Evolutionary conservation across 495 filamentous ascomycete genomes (phyloP).

Genomic region (Apodospora peruviana): DNA sequence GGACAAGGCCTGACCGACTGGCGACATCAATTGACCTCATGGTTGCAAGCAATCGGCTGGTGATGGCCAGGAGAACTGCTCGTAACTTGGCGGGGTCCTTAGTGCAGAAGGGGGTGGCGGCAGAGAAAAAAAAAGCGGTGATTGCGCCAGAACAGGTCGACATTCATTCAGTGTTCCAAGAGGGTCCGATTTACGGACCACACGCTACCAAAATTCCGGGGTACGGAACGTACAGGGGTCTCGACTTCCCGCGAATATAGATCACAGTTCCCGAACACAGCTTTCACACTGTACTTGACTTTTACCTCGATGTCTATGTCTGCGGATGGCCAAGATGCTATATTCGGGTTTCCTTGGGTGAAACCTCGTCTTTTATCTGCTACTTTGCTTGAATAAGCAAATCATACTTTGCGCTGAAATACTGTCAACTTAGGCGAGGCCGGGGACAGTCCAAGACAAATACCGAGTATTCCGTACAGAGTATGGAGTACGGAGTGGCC

Average conservation of each 20-base stretch:
- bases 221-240: background rate
- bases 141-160: constrained; percentile 6
- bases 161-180: background rate
- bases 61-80: constrained; percentile 6
- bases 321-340: too few species aligned
- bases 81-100: constrained; percentile 7
- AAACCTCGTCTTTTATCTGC: too few species aligned
- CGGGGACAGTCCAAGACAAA: too few species aligned
- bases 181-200: constrained; percentile 13
- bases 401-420: too few species aligned
- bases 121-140: constrained; percentile 10
- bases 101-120: background rate
- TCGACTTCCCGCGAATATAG: background rate
- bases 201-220: constrained; percentile 6
- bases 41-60: constrained; percentile 5
- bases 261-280: background rate
- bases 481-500: too few species aligned
- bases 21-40: constrained; percentile 38
- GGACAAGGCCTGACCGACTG: constrained; percentile 28
- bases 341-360: too few species aligned
- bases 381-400: too few species aligned
- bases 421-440: too few species aligned
- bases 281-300: background rate
- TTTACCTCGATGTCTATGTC: too few species aligned
- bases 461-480: too few species aligned